These are phyloP conservation scores for Tylopilus sp. DNA, from an alignment of 1,284 basidiomycete genomes.

Conservation along the genomic window DNA sequence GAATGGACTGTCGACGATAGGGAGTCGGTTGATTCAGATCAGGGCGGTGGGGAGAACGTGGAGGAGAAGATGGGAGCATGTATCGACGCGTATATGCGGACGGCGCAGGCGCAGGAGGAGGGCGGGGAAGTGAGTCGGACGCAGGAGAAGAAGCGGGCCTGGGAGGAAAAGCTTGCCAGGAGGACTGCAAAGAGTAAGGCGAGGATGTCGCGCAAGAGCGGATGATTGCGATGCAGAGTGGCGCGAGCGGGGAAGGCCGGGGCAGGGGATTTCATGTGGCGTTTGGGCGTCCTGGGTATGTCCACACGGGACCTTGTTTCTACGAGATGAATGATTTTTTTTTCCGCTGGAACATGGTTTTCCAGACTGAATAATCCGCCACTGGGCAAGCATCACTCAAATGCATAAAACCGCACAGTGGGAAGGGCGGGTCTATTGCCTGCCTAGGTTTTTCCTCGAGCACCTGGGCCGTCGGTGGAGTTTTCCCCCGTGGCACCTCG, in stretches of 20 bases:
- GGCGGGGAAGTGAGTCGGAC: constrained; percentile 61
- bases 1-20: constrained; percentile 49
- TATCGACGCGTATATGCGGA: constrained; percentile 51
- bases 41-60: constrained; percentile 27
- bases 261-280: neutral
- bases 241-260: neutral
- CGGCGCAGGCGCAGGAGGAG: constrained; percentile 43
- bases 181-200: constrained; percentile 33
- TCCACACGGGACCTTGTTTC: too few relatives aligned
- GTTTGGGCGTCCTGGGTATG: neutral
- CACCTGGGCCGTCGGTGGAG: too few relatives aligned
- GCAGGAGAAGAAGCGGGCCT: constrained; percentile 60
- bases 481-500: too few relatives aligned
- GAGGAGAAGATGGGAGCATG: constrained; percentile 66
- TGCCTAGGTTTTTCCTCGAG: too few relatives aligned
- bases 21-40: constrained; percentile 1
- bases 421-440: too few relatives aligned
- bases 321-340: too few relatives aligned
- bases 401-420: too few relatives aligned
- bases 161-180: constrained; percentile 47
- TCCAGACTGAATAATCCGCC: too few relatives aligned
- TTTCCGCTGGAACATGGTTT: too few relatives aligned
- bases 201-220: constrained; percentile 25
- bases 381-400: too few relatives aligned
- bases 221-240: constrained; percentile 7